Evolutionary conservation across 202 grass and related monocot species (phyloP).

Genomic region (Carex arenaria): DNA sequence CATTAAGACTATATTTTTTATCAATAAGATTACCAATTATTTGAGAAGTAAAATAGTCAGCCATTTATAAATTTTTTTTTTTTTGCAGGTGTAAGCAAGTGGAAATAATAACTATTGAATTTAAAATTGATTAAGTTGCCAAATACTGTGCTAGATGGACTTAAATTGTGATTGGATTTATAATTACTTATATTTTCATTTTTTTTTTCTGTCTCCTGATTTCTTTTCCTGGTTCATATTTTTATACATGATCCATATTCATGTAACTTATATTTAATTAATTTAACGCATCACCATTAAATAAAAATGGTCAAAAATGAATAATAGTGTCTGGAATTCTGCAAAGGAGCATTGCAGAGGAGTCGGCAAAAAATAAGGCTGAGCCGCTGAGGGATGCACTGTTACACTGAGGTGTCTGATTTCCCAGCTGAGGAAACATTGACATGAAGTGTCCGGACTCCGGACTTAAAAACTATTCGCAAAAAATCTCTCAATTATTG

Average conservation of each 20-base stretch:
- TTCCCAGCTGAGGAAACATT: constrained; percentile 19
- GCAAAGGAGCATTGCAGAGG: not conserved
- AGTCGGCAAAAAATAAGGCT: not conserved
- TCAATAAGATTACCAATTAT: not conserved
- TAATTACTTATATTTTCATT: not conserved
- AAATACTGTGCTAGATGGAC: too few relatives aligned
- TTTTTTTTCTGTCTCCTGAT: not conserved
- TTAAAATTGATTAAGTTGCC: not conserved
- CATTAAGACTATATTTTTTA: not conserved
- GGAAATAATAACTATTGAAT: not conserved
- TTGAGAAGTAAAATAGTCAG: not conserved
- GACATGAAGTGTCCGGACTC: constrained; percentile 26
- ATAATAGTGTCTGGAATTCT: not conserved
- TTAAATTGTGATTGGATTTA: not conserved
- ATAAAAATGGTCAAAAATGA: not conserved
- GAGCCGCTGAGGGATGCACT: not conserved
- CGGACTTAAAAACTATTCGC: not conserved
- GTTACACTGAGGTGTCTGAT: constrained; percentile 5
- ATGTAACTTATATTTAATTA: too few relatives aligned
- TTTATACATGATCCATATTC: too few relatives aligned
- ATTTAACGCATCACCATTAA: not conserved
- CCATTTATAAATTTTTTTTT: too few relatives aligned
- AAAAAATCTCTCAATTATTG: constrained; percentile 5
- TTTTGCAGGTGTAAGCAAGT: too few relatives aligned
- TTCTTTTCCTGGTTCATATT: too few relatives aligned